Evolutionary conservation across 2,329 filamentous ascomycete species (phyloP), one percentile per base, ranked within the genome.

Genomic region (Arthrobotrys musiformis): DNA sequence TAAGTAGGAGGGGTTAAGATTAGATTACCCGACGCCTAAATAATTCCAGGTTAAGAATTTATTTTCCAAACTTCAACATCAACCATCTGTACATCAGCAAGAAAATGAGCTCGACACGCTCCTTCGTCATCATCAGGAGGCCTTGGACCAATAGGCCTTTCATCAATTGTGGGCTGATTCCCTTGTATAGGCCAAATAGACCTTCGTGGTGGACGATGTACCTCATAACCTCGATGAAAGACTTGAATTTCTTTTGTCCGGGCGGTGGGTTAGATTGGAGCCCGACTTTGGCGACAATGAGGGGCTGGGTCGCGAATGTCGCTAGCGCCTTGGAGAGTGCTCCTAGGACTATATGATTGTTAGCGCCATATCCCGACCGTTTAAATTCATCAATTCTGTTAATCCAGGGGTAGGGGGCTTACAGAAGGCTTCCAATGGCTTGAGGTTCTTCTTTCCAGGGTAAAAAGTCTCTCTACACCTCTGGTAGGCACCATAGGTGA

Each of bases 51-150:
- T 66, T 54, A 50, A 64, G 28, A 26, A 24, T 48, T 72, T 64
- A 63, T 37, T 64, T 69, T 19, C 30, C 64, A 35, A 66, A 22
- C 72, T 69, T 69, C 58, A 60, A 48, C 13, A 70, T 26, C 17
- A 76, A 48, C 46, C 58, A 76, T 50, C 72, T 69, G 30, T 76
- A 76, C 72, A 76, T 76, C 60, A 76, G 26, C 78, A 97, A 86
- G 83, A 97, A 98, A 52, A 94, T 83, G 11, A 98, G 85, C 83
- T 98, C 94, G 84, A 98, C 92, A 92, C 93, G 89, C 85, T 99
- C 95, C 85, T 99, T 99, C 56, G 93, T 95, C 93, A 97, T 99
- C 95, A 99, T 99, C 42, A 99, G 86, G 69, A 99, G 89, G 60
- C 95, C 95, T 82, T 99, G 95, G 1, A 99, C 95, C 58, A 99